phyloP scores from a whole-genome alignment of 2,329 filamentous ascomycete genomes.

The Epichloe coenophiala region DNA sequence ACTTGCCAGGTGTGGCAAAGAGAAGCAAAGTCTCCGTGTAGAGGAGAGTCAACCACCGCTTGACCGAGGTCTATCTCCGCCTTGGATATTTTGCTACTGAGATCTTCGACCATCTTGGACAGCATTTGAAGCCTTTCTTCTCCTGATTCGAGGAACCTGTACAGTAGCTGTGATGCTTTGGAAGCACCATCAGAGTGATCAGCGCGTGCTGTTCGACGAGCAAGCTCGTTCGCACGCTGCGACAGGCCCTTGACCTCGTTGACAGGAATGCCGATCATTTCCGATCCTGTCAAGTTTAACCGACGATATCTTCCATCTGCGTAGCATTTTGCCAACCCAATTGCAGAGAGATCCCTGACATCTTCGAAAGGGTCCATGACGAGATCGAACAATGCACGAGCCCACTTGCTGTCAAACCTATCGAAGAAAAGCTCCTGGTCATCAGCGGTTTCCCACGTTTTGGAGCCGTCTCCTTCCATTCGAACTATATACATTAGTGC shows the following conservation, averaged over 20 bases:
- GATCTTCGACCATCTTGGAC: conserved; percentile 39
- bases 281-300: conserved; percentile 11
- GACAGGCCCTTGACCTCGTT: conserved; percentile 33
- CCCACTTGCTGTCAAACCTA: conserved; percentile 34
- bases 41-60: conserved; percentile 51
- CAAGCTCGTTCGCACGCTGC: conserved; percentile 39
- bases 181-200: conserved; percentile 90
- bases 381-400: conserved; percentile 60
- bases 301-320: conserved; percentile 22
- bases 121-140: conserved; percentile 37
- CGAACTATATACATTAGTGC: conserved; percentile 54
- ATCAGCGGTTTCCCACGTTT: conserved; percentile 24
- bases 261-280: conserved; percentile 7
- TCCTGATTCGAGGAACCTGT: conserved; percentile 36
- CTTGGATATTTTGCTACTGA: conserved; percentile 52
- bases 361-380: conserved; percentile 88
- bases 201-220: conserved; percentile 63
- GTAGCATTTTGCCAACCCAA: conserved; percentile 36
- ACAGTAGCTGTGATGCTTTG: conserved; percentile 58
- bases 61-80: conserved; percentile 51
- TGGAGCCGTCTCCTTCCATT: conserved; percentile 47
- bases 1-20: conserved; percentile 45
- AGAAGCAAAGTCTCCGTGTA: conserved; percentile 58
- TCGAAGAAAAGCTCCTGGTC: conserved; percentile 28
- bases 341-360: conserved; percentile 49